phyloP scores from a whole-genome alignment of 129 eudicot genomes.

The Ambrosia trifida region DNA sequence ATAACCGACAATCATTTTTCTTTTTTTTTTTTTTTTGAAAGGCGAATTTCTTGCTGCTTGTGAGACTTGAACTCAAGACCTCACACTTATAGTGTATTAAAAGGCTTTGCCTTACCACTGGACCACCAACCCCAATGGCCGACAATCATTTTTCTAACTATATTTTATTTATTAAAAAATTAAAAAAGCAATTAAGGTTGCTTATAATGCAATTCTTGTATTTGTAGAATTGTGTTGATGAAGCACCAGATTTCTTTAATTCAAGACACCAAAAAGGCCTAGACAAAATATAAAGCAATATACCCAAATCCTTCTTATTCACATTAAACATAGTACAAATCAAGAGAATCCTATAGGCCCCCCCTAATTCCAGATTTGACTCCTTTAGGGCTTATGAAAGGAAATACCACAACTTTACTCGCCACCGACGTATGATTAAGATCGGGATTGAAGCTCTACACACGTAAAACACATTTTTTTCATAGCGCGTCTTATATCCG shows the following conservation, averaged over 20 bases:
- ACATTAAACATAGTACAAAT: slow-evolving; percentile 30
- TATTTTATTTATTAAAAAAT: slow-evolving; percentile 12
- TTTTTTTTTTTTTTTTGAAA: no score
- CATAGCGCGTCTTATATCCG: slow-evolving; percentile 3
- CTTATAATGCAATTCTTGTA: background rate
- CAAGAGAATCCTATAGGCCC: slow-evolving; percentile 20
- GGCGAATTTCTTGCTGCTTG: no score
- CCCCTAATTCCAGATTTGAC: slow-evolving; percentile 26
- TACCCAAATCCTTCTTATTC: slow-evolving; percentile 13
- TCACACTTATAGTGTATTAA: no score
- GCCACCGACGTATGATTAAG: slow-evolving; percentile 11
- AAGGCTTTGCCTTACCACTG: no score
- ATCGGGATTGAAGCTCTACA: slow-evolving; percentile 10
- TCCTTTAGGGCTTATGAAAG: slow-evolving; percentile 4
- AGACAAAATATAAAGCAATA: slow-evolving; percentile 33
- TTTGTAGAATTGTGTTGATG: slow-evolving; percentile 18
- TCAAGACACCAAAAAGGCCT: slow-evolving; percentile 7
- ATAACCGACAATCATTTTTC: background rate
- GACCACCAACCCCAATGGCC: no score
- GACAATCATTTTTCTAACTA: background rate
- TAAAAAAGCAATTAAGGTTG: background rate
- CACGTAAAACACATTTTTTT: slow-evolving; percentile 9
- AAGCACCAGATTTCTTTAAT: slow-evolving; percentile 24
- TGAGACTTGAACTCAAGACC: no score
- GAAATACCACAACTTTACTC: background rate